Evolutionary conservation across 169 alveolate species (phyloP).

Genomic region (Plasmodium adleri): DNA sequence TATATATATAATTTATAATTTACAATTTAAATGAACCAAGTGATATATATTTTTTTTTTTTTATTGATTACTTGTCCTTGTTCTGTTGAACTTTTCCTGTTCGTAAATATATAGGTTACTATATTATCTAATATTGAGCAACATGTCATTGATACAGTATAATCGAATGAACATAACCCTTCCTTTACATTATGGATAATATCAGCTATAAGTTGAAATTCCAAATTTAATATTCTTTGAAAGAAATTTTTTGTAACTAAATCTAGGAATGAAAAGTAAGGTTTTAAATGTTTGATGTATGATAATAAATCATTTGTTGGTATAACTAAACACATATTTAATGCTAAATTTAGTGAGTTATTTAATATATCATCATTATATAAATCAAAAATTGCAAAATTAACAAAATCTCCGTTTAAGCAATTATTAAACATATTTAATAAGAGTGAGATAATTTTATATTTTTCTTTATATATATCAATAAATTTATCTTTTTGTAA

Average conservation of each 20-base stretch:
- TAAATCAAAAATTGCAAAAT: conserved; percentile 94
- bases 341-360: conserved; percentile 90
- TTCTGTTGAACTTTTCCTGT: conserved; percentile 67
- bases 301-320: conserved; percentile 91
- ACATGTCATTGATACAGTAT: conserved; percentile 80
- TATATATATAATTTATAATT: too few relatives aligned
- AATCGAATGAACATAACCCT: conserved; percentile 86
- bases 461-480: conserved; percentile 91
- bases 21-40: too few relatives aligned
- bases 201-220: conserved; percentile 79
- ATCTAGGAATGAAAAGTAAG: conserved; percentile 91
- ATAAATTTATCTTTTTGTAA: conserved; percentile 85
- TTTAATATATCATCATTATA: conserved; percentile 93
- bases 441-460: conserved; percentile 93
- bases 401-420: conserved; percentile 93
- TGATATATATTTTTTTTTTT: too few relatives aligned
- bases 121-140: conserved; percentile 85
- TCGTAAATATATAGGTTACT: conserved; percentile 83
- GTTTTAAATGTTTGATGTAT: conserved; percentile 88
- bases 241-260: conserved; percentile 90
- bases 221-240: conserved; percentile 81
- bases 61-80: conserved; percentile 45
- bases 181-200: conserved; percentile 82
- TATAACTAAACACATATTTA: conserved; percentile 90
- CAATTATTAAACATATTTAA: conserved; percentile 91